Evolutionary conservation across 306 rosid species (phyloP).

Genomic region (peach (Prunus persica)): DNA sequence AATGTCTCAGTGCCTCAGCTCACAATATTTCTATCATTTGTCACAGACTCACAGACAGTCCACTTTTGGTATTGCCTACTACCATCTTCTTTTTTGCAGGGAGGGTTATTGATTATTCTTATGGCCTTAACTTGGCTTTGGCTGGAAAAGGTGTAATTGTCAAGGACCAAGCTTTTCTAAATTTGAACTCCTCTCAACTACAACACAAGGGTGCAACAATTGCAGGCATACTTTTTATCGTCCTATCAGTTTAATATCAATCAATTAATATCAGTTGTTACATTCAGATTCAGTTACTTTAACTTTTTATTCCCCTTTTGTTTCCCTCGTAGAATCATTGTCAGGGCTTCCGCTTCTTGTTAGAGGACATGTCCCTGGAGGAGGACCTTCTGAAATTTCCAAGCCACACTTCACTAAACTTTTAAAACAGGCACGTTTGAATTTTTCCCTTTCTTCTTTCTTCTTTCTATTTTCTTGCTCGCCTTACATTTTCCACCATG

Average conservation of each 20-base stretch:
- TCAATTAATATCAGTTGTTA: not conserved
- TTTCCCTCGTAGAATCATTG: conserved; percentile 25
- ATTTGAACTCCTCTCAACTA: conserved; percentile 35
- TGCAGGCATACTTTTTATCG: conserved; percentile 13
- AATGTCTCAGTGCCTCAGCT: not conserved
- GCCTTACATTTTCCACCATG: not conserved
- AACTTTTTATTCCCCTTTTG: not conserved
- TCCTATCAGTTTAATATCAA: too few species aligned
- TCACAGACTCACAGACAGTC: too few species aligned
- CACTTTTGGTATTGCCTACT: too few species aligned
- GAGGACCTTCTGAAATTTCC: conserved; percentile 28
- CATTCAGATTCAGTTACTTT: not conserved
- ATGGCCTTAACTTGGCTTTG: conserved; percentile 38
- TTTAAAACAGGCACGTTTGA: conserved; percentile 37
- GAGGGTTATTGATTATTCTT: conserved; percentile 10
- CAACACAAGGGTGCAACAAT: conserved; percentile 35
- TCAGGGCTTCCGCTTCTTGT: conserved; percentile 42
- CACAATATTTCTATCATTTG: not conserved
- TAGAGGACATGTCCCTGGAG: conserved; percentile 33
- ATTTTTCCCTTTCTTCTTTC: not conserved
- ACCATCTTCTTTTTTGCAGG: conserved; percentile 7
- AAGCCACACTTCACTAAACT: conserved; percentile 37
- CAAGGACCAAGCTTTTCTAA: conserved; percentile 33
- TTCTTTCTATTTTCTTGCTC: not conserved
- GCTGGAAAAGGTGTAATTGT: conserved; percentile 44